Evolutionary conservation across 2,329 filamentous ascomycete genomes (phyloP), one percentile per base, ranked within the genome.

Genomic region (Aspergillus calidoustus): DNA sequence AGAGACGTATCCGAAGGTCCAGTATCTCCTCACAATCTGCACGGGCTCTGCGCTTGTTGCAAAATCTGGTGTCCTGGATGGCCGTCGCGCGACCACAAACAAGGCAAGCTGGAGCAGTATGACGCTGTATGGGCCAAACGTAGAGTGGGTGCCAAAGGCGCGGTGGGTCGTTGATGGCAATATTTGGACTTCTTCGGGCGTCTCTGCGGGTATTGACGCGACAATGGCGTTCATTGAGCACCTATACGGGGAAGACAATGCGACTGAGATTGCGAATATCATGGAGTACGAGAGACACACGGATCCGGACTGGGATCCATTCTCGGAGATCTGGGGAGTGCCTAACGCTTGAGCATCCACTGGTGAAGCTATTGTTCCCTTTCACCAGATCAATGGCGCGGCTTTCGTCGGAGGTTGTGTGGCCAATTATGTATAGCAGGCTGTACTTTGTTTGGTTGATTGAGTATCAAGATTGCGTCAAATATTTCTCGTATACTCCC

Each of bases 131-230:
- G 81, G 84, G 0, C 79, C 82, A 0, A 75, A 80, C 0, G 85
- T 88, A 0, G 73, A 84, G 0, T 91, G 54, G 89, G 89, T 80
- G 88, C 28, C 75, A 80, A 0, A 81, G 30, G 89, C 89, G 22
- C 80, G 89, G 41, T 91, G 87, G 85, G 85, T 90, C 0, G 77
- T 81, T 0, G 88, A 91, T 73, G 88, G 85, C 4, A 88, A 89
- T 61, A 77, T 90, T 7, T 91, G 88, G 87, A 86, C 84, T 3
- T 85, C 85, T 2, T 87, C 86, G 0, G 89, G 89, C 0, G 82
- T 89, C 7, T 82, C 82, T 55, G 87, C 87, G 1, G 87, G 87
- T 0, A 88, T 88, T 50, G 87, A 90, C 77, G 77, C 84, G 62
- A 84, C 81, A 48, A 80, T 87, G 69, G 86, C 84, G 1, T 89